Evolutionary conservation across 2,329 filamentous ascomycete species (phyloP).

Genomic region (Fusarium armeniacum): DNA sequence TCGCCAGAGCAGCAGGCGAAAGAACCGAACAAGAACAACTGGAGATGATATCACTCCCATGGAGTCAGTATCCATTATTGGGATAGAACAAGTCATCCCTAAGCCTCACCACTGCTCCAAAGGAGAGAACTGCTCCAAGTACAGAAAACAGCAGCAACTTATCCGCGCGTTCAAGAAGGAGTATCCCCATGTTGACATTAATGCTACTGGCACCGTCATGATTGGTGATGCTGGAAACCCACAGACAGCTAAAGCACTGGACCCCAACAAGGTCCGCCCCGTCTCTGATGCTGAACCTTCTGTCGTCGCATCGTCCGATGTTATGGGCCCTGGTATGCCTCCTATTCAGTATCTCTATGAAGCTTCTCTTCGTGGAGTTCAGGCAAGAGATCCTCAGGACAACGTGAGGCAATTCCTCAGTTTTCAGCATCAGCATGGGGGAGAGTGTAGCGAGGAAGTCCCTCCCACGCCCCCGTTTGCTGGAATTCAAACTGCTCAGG

Average conservation of each 20-base stretch:
- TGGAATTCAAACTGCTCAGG: conserved; percentile 60
- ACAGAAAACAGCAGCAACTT: conserved; percentile 82
- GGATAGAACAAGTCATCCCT: conserved; percentile 89
- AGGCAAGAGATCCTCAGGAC: conserved; percentile 86
- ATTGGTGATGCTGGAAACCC: conserved; percentile 86
- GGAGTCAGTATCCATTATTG: conserved; percentile 91
- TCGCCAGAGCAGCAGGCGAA: conserved; percentile 59
- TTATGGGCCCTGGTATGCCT: conserved; percentile 79
- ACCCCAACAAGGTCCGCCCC: conserved; percentile 72
- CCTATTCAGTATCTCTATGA: conserved; percentile 80
- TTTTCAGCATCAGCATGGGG: conserved; percentile 75
- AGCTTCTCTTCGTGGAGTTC: conserved; percentile 76
- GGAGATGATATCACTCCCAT: conserved; percentile 80
- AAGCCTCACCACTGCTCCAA: conserved; percentile 88
- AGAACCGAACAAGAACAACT: conserved; percentile 57
- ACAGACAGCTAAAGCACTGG: conserved; percentile 70
- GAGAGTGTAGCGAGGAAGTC: conserved; percentile 65
- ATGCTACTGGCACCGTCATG: conserved; percentile 76
- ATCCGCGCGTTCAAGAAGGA: conserved; percentile 81
- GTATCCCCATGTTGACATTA: conserved; percentile 73
- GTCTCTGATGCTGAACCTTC: conserved; percentile 83
- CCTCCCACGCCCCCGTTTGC: conserved; percentile 79
- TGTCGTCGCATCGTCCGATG: conserved; percentile 90
- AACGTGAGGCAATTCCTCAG: conserved; percentile 92
- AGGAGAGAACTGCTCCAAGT: conserved; percentile 88